phyloP scores from a whole-genome alignment of 257 asterid species.

The Thymus mandschuricus region DNA sequence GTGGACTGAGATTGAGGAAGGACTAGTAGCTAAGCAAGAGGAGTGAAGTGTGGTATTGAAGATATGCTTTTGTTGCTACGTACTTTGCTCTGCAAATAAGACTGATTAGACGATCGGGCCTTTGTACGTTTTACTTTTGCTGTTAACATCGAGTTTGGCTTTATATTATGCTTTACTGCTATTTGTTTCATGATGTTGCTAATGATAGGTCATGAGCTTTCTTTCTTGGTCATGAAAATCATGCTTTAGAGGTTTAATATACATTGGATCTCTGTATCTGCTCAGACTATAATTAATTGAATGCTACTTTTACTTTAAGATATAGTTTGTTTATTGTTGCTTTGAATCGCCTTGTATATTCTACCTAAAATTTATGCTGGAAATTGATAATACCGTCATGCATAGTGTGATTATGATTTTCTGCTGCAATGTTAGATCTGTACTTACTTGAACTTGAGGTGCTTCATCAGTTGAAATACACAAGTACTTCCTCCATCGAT shows the following conservation, averaged over 20 bases:
- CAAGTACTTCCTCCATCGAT: too few species aligned
- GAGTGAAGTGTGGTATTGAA: constrained; percentile 15
- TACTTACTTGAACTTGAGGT: too few species aligned
- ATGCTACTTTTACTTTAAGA: not conserved
- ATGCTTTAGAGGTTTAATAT: not conserved
- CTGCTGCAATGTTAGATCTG: too few species aligned
- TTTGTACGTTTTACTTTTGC: constrained; percentile 12
- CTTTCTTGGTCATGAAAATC: constrained; percentile 2
- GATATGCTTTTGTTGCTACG: not conserved
- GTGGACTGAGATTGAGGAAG: constrained; percentile 87
- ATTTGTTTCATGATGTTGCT: not conserved
- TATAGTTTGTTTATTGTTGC: not conserved
- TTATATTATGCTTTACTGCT: not conserved
- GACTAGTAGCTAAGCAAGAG: constrained; percentile 61
- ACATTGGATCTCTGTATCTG: not conserved
- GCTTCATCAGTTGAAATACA: too few species aligned
- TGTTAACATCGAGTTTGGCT: not conserved
- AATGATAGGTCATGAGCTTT: not conserved
- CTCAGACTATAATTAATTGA: not conserved
- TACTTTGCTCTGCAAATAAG: constrained; percentile 23
- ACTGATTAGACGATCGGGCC: constrained; percentile 16
- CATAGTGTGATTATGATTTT: not conserved
- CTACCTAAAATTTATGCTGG: too few species aligned
- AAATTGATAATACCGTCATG: not conserved
- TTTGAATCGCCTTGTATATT: not conserved